Conservation (phyloP, 1,284 basidiomycete genomes). For the Moesziomyces antarcticus region DNA sequence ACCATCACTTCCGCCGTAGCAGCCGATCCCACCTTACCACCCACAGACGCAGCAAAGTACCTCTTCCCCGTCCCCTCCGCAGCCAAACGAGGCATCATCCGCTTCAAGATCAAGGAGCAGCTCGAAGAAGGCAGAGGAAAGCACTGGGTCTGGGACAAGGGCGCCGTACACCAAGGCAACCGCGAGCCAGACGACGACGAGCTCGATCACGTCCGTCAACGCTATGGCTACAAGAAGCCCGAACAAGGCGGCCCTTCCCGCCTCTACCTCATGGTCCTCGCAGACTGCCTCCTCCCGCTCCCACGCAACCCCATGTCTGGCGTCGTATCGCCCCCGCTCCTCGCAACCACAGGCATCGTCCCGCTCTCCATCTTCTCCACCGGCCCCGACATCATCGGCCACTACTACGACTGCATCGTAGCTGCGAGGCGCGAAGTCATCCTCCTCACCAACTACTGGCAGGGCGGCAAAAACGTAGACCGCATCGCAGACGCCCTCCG, state of each 20-base stretch:
- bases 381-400: conserved; percentile 66
- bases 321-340: conserved; percentile 63
- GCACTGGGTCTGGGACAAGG: conserved; percentile 65
- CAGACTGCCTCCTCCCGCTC: conserved; percentile 61
- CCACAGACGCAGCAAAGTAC: conserved; percentile 49
- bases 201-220: conserved; percentile 50
- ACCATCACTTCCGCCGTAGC: conserved; percentile 65
- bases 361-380: conserved; percentile 66
- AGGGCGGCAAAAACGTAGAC: conserved; percentile 64
- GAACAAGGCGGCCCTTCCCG: conserved; percentile 55
- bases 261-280: conserved; percentile 65
- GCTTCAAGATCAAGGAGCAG: conserved; percentile 62
- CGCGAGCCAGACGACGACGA: conserved; percentile 60
- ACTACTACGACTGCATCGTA: conserved; percentile 67
- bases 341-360: conserved; percentile 64
- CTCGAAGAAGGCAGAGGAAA: conserved; percentile 58
- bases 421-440: conserved; percentile 62
- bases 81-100: conserved; percentile 51
- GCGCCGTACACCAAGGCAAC: conserved; percentile 57
- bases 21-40: conserved; percentile 51
- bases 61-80: conserved; percentile 57
- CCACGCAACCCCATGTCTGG: conserved; percentile 59
- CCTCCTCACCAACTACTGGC: conserved; percentile 68
- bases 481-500: conserved; percentile 62
- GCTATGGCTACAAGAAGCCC: conserved; percentile 55